Percentiles rank a stretch among this genome's conserved stretches.
These are phyloP conservation scores for Pseudogymnoascus pannorum DNA, from an alignment of 2,329 filamentous ascomycete species.

Conservation along the genomic window DNA sequence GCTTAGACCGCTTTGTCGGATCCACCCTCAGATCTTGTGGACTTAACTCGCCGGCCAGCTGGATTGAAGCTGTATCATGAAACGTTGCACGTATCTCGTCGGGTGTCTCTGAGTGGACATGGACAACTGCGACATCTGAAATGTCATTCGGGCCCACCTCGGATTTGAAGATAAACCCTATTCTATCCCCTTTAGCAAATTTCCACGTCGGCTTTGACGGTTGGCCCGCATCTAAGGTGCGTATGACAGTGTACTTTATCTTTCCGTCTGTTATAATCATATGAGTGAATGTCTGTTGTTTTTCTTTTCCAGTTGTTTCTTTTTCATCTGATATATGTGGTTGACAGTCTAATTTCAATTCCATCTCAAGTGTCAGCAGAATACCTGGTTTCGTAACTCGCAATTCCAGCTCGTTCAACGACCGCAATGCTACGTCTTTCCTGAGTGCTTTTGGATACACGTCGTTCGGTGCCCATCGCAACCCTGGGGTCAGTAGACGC, in stretches of 20 bases:
- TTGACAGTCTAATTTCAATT: neutral
- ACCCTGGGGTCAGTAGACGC: neutral
- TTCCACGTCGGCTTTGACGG: neutral
- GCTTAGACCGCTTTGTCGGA: neutral
- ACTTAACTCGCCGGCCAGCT: neutral
- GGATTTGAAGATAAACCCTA: neutral
- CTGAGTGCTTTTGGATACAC: neutral
- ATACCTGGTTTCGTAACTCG: neutral
- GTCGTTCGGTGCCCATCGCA: neutral
- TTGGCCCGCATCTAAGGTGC: neutral
- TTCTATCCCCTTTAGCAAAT: neutral
- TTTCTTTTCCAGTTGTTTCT: too few relatives aligned
- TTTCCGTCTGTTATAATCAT: neutral
- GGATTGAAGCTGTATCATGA: neutral
- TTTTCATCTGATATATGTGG: neutral
- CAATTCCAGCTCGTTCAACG: neutral
- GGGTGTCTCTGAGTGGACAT: neutral
- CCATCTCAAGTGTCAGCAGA: conserved; percentile 5
- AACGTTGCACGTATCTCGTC: neutral
- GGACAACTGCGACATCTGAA: neutral
- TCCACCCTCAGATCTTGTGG: neutral
- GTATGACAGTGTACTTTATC: neutral
- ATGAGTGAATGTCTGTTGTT: too few relatives aligned
- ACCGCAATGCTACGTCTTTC: neutral
- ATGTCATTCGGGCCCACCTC: neutral